Conservation (phyloP, 2,329 filamentous ascomycete species). For the Epichloe scottii region DNA sequence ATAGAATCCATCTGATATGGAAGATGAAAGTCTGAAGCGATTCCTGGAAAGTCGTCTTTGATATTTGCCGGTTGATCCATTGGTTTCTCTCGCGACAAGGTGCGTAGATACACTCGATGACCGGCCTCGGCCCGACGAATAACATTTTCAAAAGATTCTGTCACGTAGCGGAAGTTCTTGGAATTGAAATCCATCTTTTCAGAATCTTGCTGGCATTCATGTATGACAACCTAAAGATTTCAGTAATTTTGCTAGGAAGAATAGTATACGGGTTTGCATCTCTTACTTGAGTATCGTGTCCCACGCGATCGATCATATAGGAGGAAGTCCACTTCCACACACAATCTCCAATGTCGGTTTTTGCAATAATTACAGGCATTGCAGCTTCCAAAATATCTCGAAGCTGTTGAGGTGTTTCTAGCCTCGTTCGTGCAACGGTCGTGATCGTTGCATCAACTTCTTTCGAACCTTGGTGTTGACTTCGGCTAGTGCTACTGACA, state of each 20-base stretch:
- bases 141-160: slow-evolving; percentile 54
- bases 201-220: slow-evolving; percentile 43
- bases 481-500: slow-evolving; percentile 6
- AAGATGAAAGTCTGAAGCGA: slow-evolving; percentile 58
- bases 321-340: slow-evolving; percentile 52
- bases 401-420: slow-evolving; percentile 47
- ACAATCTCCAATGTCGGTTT: slow-evolving; percentile 55
- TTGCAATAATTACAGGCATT: slow-evolving; percentile 48
- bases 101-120: slow-evolving; percentile 61
- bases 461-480: neutral
- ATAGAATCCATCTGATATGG: slow-evolving; percentile 49
- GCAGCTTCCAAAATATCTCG: slow-evolving; percentile 41
- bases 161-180: slow-evolving; percentile 73
- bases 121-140: slow-evolving; percentile 46
- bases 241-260: neutral
- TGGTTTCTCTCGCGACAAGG: slow-evolving; percentile 58
- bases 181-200: slow-evolving; percentile 65
- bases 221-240: slow-evolving; percentile 53
- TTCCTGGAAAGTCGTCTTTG: slow-evolving; percentile 54
- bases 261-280: neutral
- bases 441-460: slow-evolving; percentile 11
- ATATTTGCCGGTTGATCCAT: slow-evolving; percentile 58
- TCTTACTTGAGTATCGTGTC: slow-evolving; percentile 45
- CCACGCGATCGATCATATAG: slow-evolving; percentile 53
- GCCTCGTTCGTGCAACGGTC: slow-evolving; percentile 36